These are phyloP conservation scores for Emericellopsis atlantica DNA, from an alignment of 2,329 filamentous ascomycete genomes.

Conservation along the genomic window DNA sequence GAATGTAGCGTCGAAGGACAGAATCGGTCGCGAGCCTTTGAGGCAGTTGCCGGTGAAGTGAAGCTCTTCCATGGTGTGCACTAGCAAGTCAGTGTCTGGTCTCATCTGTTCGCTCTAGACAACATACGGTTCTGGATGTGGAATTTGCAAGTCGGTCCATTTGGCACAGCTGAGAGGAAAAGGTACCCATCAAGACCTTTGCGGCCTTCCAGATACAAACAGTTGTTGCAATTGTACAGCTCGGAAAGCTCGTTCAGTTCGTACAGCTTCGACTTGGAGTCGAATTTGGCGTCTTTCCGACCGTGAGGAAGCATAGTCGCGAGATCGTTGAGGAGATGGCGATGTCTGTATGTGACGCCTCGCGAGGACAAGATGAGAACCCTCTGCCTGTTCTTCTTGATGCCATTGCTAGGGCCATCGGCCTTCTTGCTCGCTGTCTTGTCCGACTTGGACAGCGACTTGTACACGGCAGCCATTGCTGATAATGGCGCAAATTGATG, in stretches of 20 bases:
- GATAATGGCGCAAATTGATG: too few relatives aligned
- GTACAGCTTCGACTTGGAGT: constrained; percentile 81
- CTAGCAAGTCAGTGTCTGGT: constrained; percentile 19
- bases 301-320: constrained; percentile 81
- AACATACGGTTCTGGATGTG: constrained; percentile 63
- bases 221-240: constrained; percentile 87
- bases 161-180: constrained; percentile 86
- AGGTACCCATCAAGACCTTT: constrained; percentile 92
- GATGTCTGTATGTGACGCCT: constrained; percentile 84
- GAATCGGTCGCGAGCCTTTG: constrained; percentile 80
- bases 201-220: constrained; percentile 88
- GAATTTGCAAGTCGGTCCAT: constrained; percentile 47
- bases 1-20: constrained; percentile 86
- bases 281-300: constrained; percentile 91
- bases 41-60: constrained; percentile 96
- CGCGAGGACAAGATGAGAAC: constrained; percentile 85
- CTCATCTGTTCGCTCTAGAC: background rate
- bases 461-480: constrained; percentile 62
- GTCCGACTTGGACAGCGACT: constrained; percentile 53
- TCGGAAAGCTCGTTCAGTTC: constrained; percentile 65
- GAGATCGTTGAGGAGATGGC: constrained; percentile 84
- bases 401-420: constrained; percentile 33
- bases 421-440: constrained; percentile 34
- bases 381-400: constrained; percentile 56
- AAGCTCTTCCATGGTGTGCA: constrained; percentile 94